Conservation (phyloP, 164 flowering plant genomes). For the Vitis amurensis region DNA sequence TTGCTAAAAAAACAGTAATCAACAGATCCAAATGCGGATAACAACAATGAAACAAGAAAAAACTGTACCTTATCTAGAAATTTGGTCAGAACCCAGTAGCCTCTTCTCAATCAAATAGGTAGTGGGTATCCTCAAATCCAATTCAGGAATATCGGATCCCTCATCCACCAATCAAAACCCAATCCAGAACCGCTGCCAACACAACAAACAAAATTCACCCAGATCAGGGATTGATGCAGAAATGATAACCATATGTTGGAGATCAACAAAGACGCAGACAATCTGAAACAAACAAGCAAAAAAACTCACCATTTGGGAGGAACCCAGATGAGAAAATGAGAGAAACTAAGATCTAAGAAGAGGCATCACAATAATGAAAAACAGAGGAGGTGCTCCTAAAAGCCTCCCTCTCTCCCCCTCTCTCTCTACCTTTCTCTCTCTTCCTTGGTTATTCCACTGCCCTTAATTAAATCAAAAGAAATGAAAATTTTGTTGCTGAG, state of each 20-base stretch:
- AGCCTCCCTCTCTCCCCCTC: slow-evolving; percentile 18
- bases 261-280: background rate
- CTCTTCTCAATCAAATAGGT: slow-evolving; percentile 21
- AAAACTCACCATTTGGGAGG: slow-evolving; percentile 25
- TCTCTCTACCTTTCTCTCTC: slow-evolving; percentile 13
- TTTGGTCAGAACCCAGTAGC: slow-evolving; percentile 31
- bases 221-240: slow-evolving; percentile 2
- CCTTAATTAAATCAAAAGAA: slow-evolving; percentile 17
- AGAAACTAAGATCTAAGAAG: slow-evolving; percentile 48
- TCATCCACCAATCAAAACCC: slow-evolving; percentile 28
- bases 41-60: slow-evolving; percentile 6
- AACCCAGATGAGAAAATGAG: slow-evolving; percentile 29
- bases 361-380: slow-evolving; percentile 22
- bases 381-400: slow-evolving; percentile 40
- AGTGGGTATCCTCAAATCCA: slow-evolving; percentile 42
- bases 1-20: background rate
- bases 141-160: slow-evolving; percentile 42
- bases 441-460: slow-evolving; percentile 13
- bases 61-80: slow-evolving; percentile 25
- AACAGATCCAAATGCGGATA: slow-evolving; percentile 25
- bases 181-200: slow-evolving; percentile 26
- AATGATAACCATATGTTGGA: slow-evolving; percentile 5
- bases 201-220: slow-evolving; percentile 15
- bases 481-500: slow-evolving; percentile 27
- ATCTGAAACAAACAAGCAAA: background rate